A percentile compares a stretch with the other conserved stretches of the same genome.
phyloP scores from a whole-genome alignment of 140 eudicot species.

The Artemisia princeps region DNA sequence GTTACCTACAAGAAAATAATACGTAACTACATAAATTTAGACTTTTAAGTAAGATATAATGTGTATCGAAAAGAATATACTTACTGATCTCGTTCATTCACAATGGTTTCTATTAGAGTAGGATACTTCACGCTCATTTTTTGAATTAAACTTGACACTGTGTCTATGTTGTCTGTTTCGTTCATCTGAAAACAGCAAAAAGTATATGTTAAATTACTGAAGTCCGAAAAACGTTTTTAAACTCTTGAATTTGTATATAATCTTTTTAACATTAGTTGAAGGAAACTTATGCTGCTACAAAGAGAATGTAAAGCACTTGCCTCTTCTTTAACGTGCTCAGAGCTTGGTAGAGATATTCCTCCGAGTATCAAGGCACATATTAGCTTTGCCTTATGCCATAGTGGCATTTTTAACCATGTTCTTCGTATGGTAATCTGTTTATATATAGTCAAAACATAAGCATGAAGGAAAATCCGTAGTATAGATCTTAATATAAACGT shows the following conservation, averaged over 20 bases:
- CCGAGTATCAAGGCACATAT: conserved; percentile 64
- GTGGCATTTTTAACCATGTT: conserved; percentile 88
- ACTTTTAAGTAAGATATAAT: not conserved
- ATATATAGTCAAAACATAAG: not conserved
- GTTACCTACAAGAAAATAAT: too few species aligned
- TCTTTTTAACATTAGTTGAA: conserved; percentile 8
- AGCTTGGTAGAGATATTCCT: conserved; percentile 69
- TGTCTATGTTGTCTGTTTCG: conserved; percentile 80
- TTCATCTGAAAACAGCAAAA: conserved; percentile 53
- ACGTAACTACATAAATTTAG: too few species aligned
- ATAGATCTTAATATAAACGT: not conserved
- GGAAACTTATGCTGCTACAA: not conserved
- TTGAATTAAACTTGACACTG: conserved; percentile 78
- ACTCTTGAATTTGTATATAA: conserved; percentile 1
- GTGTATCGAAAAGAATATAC: conserved; percentile 27
- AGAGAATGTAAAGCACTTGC: conserved; percentile 28
- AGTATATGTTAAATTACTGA: conserved; percentile 13
- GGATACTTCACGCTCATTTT: conserved; percentile 90
- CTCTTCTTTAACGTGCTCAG: conserved; percentile 53
- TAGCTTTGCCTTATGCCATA: conserved; percentile 85
- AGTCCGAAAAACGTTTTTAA: not conserved
- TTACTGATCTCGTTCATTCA: conserved; percentile 81
- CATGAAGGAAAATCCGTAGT: conserved; percentile 8
- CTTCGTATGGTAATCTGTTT: conserved; percentile 65
- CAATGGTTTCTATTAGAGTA: conserved; percentile 90